These are phyloP conservation scores for Ceratocystis papillata DNA, from an alignment of 2,329 filamentous ascomycete genomes.

Conservation along the genomic window DNA sequence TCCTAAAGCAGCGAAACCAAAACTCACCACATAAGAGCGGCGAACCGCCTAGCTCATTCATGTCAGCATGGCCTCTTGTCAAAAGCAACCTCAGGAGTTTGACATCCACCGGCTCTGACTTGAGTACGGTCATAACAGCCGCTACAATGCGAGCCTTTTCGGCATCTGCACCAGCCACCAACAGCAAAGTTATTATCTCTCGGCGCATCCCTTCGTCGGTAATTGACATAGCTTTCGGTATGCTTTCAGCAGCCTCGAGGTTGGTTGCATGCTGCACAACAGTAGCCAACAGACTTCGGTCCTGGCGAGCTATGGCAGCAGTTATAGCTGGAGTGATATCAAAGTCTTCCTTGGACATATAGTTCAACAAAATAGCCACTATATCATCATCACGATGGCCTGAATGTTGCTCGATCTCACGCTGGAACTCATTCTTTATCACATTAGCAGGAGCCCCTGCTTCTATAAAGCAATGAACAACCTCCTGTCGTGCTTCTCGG, in stretches of 20 bases:
- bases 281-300: slow-evolving; percentile 37
- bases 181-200: slow-evolving; percentile 39
- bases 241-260: slow-evolving; percentile 38
- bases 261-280: slow-evolving; percentile 40
- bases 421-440: slow-evolving; percentile 42
- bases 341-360: slow-evolving; percentile 46
- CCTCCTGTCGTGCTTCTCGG: slow-evolving; percentile 36
- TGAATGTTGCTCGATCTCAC: slow-evolving; percentile 41
- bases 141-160: slow-evolving; percentile 36
- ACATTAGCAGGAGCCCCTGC: slow-evolving; percentile 39
- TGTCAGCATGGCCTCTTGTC: slow-evolving; percentile 42
- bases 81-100: slow-evolving; percentile 41
- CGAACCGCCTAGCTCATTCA: slow-evolving; percentile 40
- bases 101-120: slow-evolving; percentile 40
- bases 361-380: slow-evolving; percentile 42
- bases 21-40: slow-evolving; percentile 34
- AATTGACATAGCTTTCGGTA: slow-evolving; percentile 40
- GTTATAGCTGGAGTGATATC: slow-evolving; percentile 41
- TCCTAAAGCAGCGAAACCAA: not conserved
- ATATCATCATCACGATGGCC: slow-evolving; percentile 41
- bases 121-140: slow-evolving; percentile 37
- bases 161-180: slow-evolving; percentile 37
- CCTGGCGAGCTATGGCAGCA: slow-evolving; percentile 40
- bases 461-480: slow-evolving; percentile 42
- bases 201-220: slow-evolving; percentile 36